Evolutionary conservation across 2,329 filamentous ascomycete genomes (phyloP).

Genomic region (Dendrostoma leiphaemia): DNA sequence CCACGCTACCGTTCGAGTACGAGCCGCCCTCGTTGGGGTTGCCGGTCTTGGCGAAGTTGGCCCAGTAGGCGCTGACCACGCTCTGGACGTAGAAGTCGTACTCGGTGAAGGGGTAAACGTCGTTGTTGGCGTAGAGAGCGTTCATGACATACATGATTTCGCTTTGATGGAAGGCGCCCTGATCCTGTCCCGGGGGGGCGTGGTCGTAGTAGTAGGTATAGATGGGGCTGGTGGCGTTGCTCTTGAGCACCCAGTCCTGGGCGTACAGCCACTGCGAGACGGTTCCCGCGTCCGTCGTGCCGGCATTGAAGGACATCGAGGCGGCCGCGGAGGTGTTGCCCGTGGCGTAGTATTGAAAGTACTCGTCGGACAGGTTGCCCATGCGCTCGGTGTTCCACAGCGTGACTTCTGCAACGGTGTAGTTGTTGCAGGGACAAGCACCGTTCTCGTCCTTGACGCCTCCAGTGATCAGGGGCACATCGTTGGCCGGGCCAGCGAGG

Average conservation of each 20-base stretch:
- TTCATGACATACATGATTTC: constrained; percentile 38
- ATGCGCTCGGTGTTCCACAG: constrained; percentile 15
- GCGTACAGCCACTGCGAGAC: constrained; percentile 27
- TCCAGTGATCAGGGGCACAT: constrained; percentile 34
- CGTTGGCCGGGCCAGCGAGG: constrained; percentile 28
- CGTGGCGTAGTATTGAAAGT: constrained; percentile 28
- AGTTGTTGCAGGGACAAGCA: constrained; percentile 22
- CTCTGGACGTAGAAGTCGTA: constrained; percentile 29
- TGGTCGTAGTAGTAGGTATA: constrained; percentile 35
- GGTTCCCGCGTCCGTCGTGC: constrained; percentile 24
- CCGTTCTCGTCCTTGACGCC: constrained; percentile 33
- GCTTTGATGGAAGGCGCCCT: constrained; percentile 35
- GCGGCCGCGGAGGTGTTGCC: constrained; percentile 23
- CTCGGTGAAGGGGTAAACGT: constrained; percentile 24
- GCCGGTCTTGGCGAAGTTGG: constrained; percentile 31
- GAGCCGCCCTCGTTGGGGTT: constrained; percentile 8
- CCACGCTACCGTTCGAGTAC: not conserved
- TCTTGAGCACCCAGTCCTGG: constrained; percentile 26
- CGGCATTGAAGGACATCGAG: constrained; percentile 25
- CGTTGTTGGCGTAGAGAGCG: constrained; percentile 30
- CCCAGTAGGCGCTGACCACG: constrained; percentile 32
- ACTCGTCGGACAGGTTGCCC: constrained; percentile 21
- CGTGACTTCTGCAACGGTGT: constrained; percentile 27
- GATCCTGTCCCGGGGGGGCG: constrained; percentile 32
- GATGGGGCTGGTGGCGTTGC: constrained; percentile 23